A percentile compares a stretch with the other conserved stretches of the same genome.
Evolutionary conservation across 805 yeast species (phyloP).

Genomic region (Spathaspora girioi): DNA sequence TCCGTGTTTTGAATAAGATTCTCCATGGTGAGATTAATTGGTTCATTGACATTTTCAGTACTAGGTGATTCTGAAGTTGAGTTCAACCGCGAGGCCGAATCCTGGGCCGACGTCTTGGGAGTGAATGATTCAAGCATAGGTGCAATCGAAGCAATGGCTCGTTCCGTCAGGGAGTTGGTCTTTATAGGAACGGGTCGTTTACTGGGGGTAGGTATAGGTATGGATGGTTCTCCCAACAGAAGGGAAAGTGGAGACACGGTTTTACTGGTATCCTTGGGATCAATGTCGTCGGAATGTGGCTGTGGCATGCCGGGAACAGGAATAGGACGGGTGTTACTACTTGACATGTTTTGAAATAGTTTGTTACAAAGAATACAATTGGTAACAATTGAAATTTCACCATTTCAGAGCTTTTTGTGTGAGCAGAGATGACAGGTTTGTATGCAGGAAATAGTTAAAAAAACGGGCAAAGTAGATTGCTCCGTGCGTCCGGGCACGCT

Average conservation of each 20-base stretch:
- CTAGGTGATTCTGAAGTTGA: conserved; percentile 12
- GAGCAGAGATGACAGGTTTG: no score
- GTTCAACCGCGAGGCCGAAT: conserved; percentile 12
- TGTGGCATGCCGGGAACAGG: not conserved
- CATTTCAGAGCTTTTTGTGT: no score
- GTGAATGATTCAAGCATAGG: conserved; percentile 72
- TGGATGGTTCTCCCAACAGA: not conserved
- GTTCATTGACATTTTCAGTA: conserved; percentile 6
- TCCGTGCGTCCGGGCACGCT: no score
- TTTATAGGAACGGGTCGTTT: not conserved
- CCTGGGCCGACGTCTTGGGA: conserved; percentile 54
- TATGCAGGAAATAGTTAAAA: no score
- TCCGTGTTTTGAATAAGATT: conserved; percentile 2
- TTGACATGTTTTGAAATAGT: not conserved
- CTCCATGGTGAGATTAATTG: conserved; percentile 1
- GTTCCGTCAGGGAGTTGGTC: conserved; percentile 31
- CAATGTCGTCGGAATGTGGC: not conserved
- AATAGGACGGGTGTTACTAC: not conserved
- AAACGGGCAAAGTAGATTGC: no score
- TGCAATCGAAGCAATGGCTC: conserved; percentile 75
- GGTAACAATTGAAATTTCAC: no score
- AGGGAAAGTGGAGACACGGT: conserved; percentile 34
- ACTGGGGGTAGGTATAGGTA: conserved; percentile 7
- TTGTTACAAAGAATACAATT: no score
- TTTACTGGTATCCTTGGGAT: conserved; percentile 9